phyloP scores from a whole-genome alignment of 345 rosid species.

The Aethionema arabicum region DNA sequence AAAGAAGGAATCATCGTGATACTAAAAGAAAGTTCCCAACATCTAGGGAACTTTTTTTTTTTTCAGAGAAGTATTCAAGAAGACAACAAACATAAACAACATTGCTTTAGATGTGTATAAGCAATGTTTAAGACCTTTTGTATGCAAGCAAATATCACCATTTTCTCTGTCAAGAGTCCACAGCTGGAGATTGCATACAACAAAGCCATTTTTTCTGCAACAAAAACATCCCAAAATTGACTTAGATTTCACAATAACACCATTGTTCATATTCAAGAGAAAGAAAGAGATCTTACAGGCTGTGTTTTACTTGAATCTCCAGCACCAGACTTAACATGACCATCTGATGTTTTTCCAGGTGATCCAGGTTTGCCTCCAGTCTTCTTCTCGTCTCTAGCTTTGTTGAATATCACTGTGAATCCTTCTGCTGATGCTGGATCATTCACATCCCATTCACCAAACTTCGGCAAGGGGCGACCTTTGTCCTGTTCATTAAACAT shows the following conservation, averaged over 20 bases:
- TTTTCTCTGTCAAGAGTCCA: conserved; percentile 55
- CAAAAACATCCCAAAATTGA: conserved; percentile 3
- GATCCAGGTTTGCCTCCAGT: conserved; percentile 70
- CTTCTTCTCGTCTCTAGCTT: conserved; percentile 96
- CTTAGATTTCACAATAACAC: neutral
- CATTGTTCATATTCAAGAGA: neutral
- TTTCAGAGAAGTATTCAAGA: conserved; percentile 29
- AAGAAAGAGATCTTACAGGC: conserved; percentile 53
- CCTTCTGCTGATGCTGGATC: conserved; percentile 99
- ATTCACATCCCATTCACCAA: conserved; percentile 99
- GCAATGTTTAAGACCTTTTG: conserved; percentile 38
- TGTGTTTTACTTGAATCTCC: conserved; percentile 70
- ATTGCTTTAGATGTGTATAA: conserved; percentile 33
- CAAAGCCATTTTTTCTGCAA: conserved; percentile 93
- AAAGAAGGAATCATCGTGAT: conserved; percentile 42
- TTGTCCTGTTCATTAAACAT: conserved; percentile 51
- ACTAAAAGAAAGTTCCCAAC: conserved; percentile 45
- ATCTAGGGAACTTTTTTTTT: conserved; percentile 35
- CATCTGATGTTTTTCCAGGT: conserved; percentile 56
- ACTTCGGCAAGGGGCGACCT: conserved; percentile 85
- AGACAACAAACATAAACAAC: conserved; percentile 40
- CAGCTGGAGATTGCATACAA: conserved; percentile 69
- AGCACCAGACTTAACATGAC: conserved; percentile 50
- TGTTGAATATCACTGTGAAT: conserved; percentile 89
- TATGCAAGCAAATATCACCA: conserved; percentile 20